Base-by-base conservation (phyloP, 306 rosid genomes). In the Canavalia ensiformis region DNA sequence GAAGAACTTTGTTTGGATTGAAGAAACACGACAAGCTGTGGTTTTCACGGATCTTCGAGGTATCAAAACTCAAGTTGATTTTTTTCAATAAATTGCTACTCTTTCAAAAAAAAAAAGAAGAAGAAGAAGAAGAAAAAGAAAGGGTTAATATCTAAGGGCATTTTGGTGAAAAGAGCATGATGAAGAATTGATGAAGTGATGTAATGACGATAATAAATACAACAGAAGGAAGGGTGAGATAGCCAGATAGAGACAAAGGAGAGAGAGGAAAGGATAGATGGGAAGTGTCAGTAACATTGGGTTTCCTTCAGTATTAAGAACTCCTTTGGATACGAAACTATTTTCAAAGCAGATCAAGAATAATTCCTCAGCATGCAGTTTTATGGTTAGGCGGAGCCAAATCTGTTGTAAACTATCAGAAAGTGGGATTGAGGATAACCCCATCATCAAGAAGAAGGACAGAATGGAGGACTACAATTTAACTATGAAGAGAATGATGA, bases 401-500 rank as follows among this genome's bases (percentile, higher is more conserved):
- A 84, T 91, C 47, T 84, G 49, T 73, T 90, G 94, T 75, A 84
- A 78, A 69, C 57, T 88, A 12, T 77, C 94, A 31, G 97, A 88
- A 83, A 89, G 86, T 77, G 94, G 83, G 69, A 76, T 88, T 79
- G 84, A 82, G 59, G 88, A 90, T 54, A 88, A 60, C 41, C 84
- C 83, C 71, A 75, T 65, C 0, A 80, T 74, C 84, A 73, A 56
- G 56, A 84, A 52, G 41, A 87, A 57, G 57, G 87, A 90, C 86
- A 85, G 68, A 58, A 85, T 90, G 89, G 99, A 91, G 42, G 94
- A 90, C 1, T 95, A 95, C 91, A 95, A 93, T 83, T 80, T 63
- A 55, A 92, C 97, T 34, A 95, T 91, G 99, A 95, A 84, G 91
- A 86, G 67, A 80, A 95, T 93, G 99, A 95, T 89, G 99, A 93